Evolutionary conservation across 768 basidiomycete genomes (phyloP).

Genomic region (Xanthoconium stramineum): DNA sequence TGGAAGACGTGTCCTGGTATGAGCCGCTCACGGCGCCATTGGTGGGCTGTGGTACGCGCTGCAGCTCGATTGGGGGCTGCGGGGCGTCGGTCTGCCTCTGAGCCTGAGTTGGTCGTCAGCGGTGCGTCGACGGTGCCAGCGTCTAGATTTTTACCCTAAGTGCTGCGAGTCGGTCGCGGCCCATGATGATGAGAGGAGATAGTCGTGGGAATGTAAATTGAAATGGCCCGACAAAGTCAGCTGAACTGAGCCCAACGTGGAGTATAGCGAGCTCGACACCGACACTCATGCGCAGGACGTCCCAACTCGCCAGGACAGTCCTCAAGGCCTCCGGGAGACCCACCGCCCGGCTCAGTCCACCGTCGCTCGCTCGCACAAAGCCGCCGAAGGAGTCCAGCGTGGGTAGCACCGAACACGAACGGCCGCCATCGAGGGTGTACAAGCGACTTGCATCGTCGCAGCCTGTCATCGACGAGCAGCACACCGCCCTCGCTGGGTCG

Average conservation of each 20-base stretch:
- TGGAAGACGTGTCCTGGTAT: constrained; percentile 23
- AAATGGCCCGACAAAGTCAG: neutral
- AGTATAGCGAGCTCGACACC: constrained; percentile 4
- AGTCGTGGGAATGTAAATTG: constrained; percentile 11
- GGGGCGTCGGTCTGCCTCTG: constrained; percentile 41
- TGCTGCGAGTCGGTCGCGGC: constrained; percentile 72
- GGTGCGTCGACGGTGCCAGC: constrained; percentile 40
- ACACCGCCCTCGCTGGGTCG: constrained; percentile 3
- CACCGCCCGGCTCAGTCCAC: neutral
- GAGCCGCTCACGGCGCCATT: constrained; percentile 3
- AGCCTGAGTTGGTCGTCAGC: constrained; percentile 41
- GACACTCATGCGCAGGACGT: constrained; percentile 40
- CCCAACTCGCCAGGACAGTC: constrained; percentile 75
- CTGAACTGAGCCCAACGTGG: neutral
- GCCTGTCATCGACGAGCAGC: constrained; percentile 12
- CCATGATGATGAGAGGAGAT: constrained; percentile 42
- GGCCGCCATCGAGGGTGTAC: constrained; percentile 17
- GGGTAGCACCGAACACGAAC: constrained; percentile 5
- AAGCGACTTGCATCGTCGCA: constrained; percentile 26
- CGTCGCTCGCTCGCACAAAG: constrained; percentile 21
- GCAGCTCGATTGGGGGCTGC: constrained; percentile 27
- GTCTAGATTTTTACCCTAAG: constrained; percentile 59
- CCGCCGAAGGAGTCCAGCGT: constrained; percentile 19
- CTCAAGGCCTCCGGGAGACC: constrained; percentile 27
- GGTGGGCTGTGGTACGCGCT: constrained; percentile 12